Evolutionary conservation across 2,329 filamentous ascomycete species (phyloP), one percentile per base, ranked within the genome.

Genomic region (Sphaerostilbella broomeana): DNA sequence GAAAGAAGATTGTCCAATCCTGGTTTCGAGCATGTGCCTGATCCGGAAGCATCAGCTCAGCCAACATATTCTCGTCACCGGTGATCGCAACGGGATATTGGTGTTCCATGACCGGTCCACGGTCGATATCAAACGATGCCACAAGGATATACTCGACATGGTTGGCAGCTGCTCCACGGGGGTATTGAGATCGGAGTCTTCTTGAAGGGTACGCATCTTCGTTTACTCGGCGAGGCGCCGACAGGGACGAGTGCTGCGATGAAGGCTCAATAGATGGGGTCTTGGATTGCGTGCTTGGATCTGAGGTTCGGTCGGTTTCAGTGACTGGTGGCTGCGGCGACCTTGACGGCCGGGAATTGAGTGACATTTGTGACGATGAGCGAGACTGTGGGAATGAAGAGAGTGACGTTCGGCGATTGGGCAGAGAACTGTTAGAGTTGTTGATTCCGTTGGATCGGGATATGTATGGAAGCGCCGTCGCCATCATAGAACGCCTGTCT

Each of bases 121-220:
- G 81, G 61, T 97, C 90, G 54, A 97, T 94, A 62, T 97, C 88
- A 64, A 98, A 98, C 3, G 88, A 94, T 4, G 92, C 92, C 39
- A 98, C 92, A 38, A 98, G 72, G 38, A 98, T 97, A 58, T 97
- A 98, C 60, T 98, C 92, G 64, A 98, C 92, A 81, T 98, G 92
- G 55, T 92, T 94, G 60, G 97, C 84, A 5, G 70, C 68, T 9
- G 79, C 75, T 41, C 81, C 73, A n/a, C 79, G 72, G 12, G 84
- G 84, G 55, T 88, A 89, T 54, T 88, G 84, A 15, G 84, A 84
- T 41, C 78, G 81, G 56, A 82, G 63, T 55, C 73, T 78, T 51
- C 73, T 72, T 13, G 65, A 61, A 5, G 72, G 69, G 39, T 70
- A 68, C 24, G 68, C 64, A 47, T 71, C 63, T 44, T 70, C 62